phyloP scores from a whole-genome alignment of 345 rosid species.

The Populus tremula region DNA sequence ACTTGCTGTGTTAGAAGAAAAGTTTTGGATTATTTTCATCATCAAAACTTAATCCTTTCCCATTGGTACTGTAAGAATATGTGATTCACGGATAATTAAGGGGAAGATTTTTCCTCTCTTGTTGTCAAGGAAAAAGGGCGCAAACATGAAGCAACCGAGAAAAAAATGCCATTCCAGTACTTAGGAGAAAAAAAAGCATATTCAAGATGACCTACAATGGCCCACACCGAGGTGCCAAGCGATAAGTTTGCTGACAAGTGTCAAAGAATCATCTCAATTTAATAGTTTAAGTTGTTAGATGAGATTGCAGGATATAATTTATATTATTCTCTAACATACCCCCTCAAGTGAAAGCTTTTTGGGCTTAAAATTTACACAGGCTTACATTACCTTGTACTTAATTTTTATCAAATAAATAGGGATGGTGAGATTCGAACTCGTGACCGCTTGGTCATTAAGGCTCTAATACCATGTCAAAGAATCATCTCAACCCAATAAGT shows the following conservation, averaged over 20 bases:
- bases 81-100: background rate
- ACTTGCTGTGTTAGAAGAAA: background rate
- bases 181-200: background rate
- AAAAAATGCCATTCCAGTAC: background rate
- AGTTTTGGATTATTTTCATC: accelerated
- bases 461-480: too few relatives aligned
- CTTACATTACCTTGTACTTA: too few relatives aligned
- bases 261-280: too few relatives aligned
- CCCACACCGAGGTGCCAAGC: background rate
- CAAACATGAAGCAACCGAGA: background rate
- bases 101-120: background rate
- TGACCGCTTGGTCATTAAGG: too few relatives aligned
- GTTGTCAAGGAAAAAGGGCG: background rate
- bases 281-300: too few relatives aligned
- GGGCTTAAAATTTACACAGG: too few relatives aligned
- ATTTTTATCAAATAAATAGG: too few relatives aligned
- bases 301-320: too few relatives aligned
- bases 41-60: background rate
- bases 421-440: too few relatives aligned
- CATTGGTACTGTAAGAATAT: background rate
- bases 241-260: background rate
- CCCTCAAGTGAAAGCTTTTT: too few relatives aligned
- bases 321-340: too few relatives aligned
- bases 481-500: too few relatives aligned
- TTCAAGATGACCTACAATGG: background rate